These are phyloP conservation scores for Psophocarpus tetragonolobus DNA, from an alignment of 306 rosid genomes.

Conservation along the genomic window DNA sequence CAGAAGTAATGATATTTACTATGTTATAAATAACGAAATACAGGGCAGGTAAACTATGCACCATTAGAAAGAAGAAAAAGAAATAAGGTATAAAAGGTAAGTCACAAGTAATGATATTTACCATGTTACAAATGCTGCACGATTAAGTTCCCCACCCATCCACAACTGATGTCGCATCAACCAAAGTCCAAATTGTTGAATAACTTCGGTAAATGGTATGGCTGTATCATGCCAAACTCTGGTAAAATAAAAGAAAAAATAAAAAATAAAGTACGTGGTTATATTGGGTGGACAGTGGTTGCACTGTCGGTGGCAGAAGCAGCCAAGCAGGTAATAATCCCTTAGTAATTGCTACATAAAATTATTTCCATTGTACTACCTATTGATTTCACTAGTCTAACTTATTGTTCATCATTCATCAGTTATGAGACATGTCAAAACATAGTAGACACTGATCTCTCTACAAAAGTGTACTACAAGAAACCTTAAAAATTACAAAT, in stretches of 20 bases:
- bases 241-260: too few species aligned
- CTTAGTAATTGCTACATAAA: background rate
- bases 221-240: conserved; percentile 99
- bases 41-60: background rate
- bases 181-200: conserved; percentile 86
- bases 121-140: conserved; percentile 92
- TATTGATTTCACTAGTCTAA: conserved; percentile 10
- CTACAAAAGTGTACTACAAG: background rate
- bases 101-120: conserved; percentile 30
- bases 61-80: conserved; percentile 6
- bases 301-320: background rate
- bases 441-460: conserved; percentile 11
- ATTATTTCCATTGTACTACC: background rate
- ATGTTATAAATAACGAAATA: conserved; percentile 75
- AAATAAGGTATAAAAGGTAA: background rate
- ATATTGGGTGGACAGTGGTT: background rate
- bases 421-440: background rate
- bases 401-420: background rate
- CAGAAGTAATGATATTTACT: conserved; percentile 46
- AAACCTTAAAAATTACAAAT: conserved; percentile 20
- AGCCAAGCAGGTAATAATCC: conserved; percentile 9
- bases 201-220: conserved; percentile 70
- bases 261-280: background rate
- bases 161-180: conserved; percentile 62
- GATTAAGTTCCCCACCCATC: conserved; percentile 60